These are phyloP conservation scores for Metschnikowia noctiluminum DNA, from an alignment of 805 yeast genomes.

Conservation along the genomic window DNA sequence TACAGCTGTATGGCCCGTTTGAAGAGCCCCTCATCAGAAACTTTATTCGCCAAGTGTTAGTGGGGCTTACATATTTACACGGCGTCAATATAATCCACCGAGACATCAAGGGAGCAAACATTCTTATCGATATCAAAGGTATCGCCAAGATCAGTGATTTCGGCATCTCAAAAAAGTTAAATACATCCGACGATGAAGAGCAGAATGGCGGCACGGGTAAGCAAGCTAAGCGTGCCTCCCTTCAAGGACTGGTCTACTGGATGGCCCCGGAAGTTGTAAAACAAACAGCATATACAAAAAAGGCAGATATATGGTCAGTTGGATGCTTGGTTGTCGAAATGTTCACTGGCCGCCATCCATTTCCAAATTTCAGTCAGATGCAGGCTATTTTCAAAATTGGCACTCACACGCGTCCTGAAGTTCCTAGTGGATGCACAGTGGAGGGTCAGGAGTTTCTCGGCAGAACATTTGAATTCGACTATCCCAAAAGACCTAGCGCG, in stretches of 20 bases:
- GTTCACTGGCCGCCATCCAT: slow-evolving; percentile 96
- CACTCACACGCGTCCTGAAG: slow-evolving; percentile 72
- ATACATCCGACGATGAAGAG: slow-evolving; percentile 20
- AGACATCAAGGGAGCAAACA: slow-evolving; percentile 87
- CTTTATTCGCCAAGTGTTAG: slow-evolving; percentile 70
- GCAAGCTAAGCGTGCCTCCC: slow-evolving; percentile 62
- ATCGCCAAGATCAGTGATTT: slow-evolving; percentile 83
- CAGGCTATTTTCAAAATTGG: slow-evolving; percentile 96
- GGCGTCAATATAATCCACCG: slow-evolving; percentile 75
- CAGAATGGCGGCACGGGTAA: slow-evolving; percentile 20
- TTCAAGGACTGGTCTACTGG: slow-evolving; percentile 89
- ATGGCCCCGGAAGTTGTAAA: slow-evolving; percentile 99
- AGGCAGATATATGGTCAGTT: slow-evolving; percentile 96
- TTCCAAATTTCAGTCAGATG: slow-evolving; percentile 92
- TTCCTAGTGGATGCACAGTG: slow-evolving; percentile 69
- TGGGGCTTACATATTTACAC: slow-evolving; percentile 73
- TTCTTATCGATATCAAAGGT: slow-evolving; percentile 75
- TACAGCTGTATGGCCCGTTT: slow-evolving; percentile 71
- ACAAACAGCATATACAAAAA: slow-evolving; percentile 84
- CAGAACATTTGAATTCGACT: slow-evolving; percentile 72
- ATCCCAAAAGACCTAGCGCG: slow-evolving; percentile 71
- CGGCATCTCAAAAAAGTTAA: slow-evolving; percentile 62
- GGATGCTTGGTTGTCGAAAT: slow-evolving; percentile 93
- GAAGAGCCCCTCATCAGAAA: slow-evolving; percentile 72
- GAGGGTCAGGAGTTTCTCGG: slow-evolving; percentile 65